These are phyloP conservation scores for Conringia planisiliqua DNA, from an alignment of 345 rosid genomes.

Conservation along the genomic window DNA sequence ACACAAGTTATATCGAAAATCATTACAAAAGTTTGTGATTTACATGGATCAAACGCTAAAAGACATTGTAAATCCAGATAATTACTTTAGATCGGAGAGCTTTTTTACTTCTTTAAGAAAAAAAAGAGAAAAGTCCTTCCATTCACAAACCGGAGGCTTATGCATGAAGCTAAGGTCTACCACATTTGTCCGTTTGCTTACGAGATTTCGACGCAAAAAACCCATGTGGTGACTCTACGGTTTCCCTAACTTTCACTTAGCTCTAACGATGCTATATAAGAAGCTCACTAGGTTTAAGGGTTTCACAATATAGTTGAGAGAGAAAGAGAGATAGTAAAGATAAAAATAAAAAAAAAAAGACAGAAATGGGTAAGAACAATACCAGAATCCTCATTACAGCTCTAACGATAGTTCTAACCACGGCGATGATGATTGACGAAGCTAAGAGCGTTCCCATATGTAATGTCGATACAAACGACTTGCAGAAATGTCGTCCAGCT, in stretches of 20 bases:
- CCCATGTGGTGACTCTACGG: neutral
- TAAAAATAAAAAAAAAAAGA: neutral
- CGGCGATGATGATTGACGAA: slow-evolving; percentile 9
- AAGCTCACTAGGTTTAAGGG: neutral
- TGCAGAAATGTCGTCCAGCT: slow-evolving; percentile 42
- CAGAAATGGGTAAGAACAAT: slow-evolving; percentile 20
- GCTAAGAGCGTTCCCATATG: slow-evolving; percentile 31
- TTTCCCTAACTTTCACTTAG: neutral
- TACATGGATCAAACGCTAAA: too few relatives aligned
- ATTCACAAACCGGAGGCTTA: neutral
- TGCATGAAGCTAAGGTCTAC: neutral
- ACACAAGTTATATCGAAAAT: too few relatives aligned
- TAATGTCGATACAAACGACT: slow-evolving; percentile 29
- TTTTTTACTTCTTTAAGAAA: too few relatives aligned
- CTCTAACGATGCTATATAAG: slow-evolving; percentile 3
- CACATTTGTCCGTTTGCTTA: slow-evolving; percentile 16
- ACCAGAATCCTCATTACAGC: slow-evolving; percentile 10
- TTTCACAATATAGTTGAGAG: neutral
- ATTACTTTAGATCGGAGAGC: too few relatives aligned
- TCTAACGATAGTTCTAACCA: slow-evolving; percentile 17
- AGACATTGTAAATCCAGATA: too few relatives aligned
- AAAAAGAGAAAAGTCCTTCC: neutral
- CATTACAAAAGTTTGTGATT: too few relatives aligned
- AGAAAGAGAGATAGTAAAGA: neutral
- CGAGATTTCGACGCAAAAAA: neutral